Conservation (phyloP, 2,329 filamentous ascomycete genomes). For the Alternaria rosae region DNA sequence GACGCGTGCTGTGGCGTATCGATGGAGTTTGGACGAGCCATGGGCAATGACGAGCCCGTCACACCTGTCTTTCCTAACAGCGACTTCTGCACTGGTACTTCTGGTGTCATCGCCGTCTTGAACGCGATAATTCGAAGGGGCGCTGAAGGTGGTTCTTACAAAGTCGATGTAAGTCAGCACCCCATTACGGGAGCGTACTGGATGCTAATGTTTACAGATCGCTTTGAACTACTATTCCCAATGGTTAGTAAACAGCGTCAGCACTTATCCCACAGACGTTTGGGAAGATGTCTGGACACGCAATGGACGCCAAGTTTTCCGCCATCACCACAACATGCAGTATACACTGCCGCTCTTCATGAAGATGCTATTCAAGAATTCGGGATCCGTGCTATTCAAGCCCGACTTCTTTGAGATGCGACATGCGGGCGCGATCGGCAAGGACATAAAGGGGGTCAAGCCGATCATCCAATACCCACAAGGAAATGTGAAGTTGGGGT, state of each 20-base stretch:
- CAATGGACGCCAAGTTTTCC: constrained; percentile 58
- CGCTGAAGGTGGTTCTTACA: constrained; percentile 51
- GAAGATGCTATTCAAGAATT: constrained; percentile 51
- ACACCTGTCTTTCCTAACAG: constrained; percentile 56
- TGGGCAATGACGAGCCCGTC: constrained; percentile 55
- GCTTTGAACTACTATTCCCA: constrained; percentile 49
- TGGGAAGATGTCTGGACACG: constrained; percentile 59
- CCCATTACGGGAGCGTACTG: neutral
- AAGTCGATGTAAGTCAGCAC: constrained; percentile 50
- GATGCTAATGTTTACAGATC: constrained; percentile 23
- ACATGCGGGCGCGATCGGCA: constrained; percentile 49
- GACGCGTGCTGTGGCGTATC: constrained; percentile 58
- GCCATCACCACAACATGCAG: constrained; percentile 60
- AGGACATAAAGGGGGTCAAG: constrained; percentile 52
- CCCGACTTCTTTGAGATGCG: constrained; percentile 59
- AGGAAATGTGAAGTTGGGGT: constrained; percentile 48
- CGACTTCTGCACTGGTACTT: constrained; percentile 56
- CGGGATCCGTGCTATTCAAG: constrained; percentile 53
- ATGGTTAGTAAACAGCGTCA: constrained; percentile 46
- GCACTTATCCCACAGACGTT: constrained; percentile 48
- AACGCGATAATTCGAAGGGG: constrained; percentile 52
- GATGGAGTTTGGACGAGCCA: constrained; percentile 56
- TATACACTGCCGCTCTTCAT: constrained; percentile 53
- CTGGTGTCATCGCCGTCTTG: constrained; percentile 53
- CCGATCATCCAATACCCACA: constrained; percentile 53